A percentile compares a stretch with the other conserved stretches of the same genome.
Evolutionary conservation across 2,329 filamentous ascomycete genomes (phyloP).

Genomic region (Fusarium veterinarium): DNA sequence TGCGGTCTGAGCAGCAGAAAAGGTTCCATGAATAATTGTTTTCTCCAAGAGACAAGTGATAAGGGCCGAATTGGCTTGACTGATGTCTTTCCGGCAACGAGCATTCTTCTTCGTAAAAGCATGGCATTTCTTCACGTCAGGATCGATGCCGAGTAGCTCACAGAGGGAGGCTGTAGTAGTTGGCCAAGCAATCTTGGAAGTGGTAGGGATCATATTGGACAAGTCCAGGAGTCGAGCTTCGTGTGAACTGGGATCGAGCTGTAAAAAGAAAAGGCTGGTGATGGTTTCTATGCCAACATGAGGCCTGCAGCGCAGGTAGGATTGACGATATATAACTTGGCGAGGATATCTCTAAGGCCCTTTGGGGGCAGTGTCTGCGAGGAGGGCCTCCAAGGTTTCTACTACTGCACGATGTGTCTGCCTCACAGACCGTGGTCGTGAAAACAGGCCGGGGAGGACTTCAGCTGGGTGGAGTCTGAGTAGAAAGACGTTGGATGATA

Average conservation of each 20-base stretch:
- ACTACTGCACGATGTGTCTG: neutral
- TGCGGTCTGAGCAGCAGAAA: slow-evolving; percentile 19
- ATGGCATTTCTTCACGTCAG: slow-evolving; percentile 20
- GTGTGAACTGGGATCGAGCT: neutral
- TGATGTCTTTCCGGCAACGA: slow-evolving; percentile 10
- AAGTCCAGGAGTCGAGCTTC: neutral
- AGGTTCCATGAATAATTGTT: slow-evolving; percentile 14
- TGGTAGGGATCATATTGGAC: slow-evolving; percentile 15
- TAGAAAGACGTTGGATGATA: slow-evolving; percentile 1
- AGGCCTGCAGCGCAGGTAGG: neutral
- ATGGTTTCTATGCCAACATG: slow-evolving; percentile 36
- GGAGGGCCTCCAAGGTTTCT: slow-evolving; percentile 16
- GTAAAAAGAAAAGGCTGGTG: neutral
- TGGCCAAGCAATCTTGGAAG: slow-evolving; percentile 14
- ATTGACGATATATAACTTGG: slow-evolving; percentile 32
- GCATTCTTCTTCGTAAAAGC: neutral
- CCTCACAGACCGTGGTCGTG: slow-evolving; percentile 11
- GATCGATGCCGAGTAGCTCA: slow-evolving; percentile 20
- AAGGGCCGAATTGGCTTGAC: neutral
- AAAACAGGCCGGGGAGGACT: slow-evolving; percentile 18
- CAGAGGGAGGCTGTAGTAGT: slow-evolving; percentile 4
- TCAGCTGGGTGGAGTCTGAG: slow-evolving; percentile 24
- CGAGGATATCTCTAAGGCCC: slow-evolving; percentile 10
- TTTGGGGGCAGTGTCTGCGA: slow-evolving; percentile 3
- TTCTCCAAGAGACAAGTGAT: slow-evolving; percentile 20